These are phyloP conservation scores for Chernovozyma sophiae-reginae DNA, from an alignment of 1,139 yeast genomes.

Conservation along the genomic window DNA sequence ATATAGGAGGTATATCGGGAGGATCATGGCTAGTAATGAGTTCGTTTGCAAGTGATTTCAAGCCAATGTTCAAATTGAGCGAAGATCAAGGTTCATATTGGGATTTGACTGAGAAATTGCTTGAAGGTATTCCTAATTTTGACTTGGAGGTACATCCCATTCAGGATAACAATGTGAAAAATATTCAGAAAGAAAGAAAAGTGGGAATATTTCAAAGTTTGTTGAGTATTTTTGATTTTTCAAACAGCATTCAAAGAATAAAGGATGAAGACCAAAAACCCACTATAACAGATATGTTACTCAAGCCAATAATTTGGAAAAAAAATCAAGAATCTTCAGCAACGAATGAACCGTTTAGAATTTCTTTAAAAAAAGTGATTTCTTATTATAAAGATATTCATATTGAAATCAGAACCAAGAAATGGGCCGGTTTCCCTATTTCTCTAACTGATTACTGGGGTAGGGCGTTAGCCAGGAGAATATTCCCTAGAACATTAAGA, in stretches of 20 bases:
- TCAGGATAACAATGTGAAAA: neutral
- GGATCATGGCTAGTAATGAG: slow-evolving; percentile 64
- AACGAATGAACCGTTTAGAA: neutral
- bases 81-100: slow-evolving; percentile 25
- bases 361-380: slow-evolving; percentile 24
- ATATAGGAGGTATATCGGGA: slow-evolving; percentile 66
- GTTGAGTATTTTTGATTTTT: slow-evolving; percentile 1
- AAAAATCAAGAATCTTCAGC: neutral
- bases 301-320: neutral
- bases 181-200: neutral
- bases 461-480: slow-evolving; percentile 48
- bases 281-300: neutral
- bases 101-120: slow-evolving; percentile 45
- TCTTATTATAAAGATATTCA: slow-evolving; percentile 50
- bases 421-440: slow-evolving; percentile 48
- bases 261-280: neutral
- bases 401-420: slow-evolving; percentile 48
- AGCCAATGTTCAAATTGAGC: slow-evolving; percentile 33
- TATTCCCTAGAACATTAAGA: slow-evolving; percentile 36
- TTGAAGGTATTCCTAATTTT: slow-evolving; percentile 53
- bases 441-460: slow-evolving; percentile 71
- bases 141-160: slow-evolving; percentile 15
- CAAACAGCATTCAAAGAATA: neutral
- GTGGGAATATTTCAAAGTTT: slow-evolving; percentile 1
- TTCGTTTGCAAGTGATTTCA: slow-evolving; percentile 44